phyloP scores from a whole-genome alignment of 192 early-diverging fungal species.

The Backusella liffmaniae region DNA sequence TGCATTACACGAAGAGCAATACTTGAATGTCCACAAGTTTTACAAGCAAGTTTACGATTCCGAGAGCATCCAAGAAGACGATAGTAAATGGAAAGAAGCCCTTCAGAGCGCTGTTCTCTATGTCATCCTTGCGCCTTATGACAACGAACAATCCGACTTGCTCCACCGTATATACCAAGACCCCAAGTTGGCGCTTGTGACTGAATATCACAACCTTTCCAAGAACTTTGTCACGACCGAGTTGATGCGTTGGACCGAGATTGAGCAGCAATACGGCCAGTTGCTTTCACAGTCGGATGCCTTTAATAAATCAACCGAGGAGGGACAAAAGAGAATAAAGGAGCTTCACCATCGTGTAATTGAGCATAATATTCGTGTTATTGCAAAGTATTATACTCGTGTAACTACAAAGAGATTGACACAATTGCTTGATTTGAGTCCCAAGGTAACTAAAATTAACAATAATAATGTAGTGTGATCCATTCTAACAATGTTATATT shows the following conservation, averaged over 20 bases:
- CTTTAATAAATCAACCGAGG: conserved; percentile 70
- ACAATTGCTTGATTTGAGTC: conserved; percentile 84
- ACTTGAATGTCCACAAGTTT: conserved; percentile 89
- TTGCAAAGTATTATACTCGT: conserved; percentile 94
- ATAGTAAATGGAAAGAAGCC: conserved; percentile 70
- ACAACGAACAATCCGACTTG: conserved; percentile 95
- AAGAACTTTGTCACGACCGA: conserved; percentile 91
- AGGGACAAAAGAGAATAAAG: conserved; percentile 75
- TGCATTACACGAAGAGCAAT: conserved; percentile 87
- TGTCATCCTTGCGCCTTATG: conserved; percentile 86
- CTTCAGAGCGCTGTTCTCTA: conserved; percentile 85
- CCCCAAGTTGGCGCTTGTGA: conserved; percentile 70
- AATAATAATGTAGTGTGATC: neutral
- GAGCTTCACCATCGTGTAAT: conserved; percentile 92
- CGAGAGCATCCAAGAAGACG: conserved; percentile 74
- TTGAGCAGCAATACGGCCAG: conserved; percentile 86
- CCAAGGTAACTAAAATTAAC: conserved; percentile 42
- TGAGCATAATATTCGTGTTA: conserved; percentile 98
- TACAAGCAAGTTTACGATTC: conserved; percentile 92
- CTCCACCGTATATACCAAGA: conserved; percentile 86
- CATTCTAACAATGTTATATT: too few species aligned
- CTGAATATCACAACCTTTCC: conserved; percentile 64
- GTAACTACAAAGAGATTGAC: conserved; percentile 84
- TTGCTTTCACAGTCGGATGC: conserved; percentile 72
- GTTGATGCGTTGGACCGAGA: conserved; percentile 93